Base-by-base conservation (phyloP, 192 early-diverging fungal genomes). In the Umbelopsis sp. region DNA sequence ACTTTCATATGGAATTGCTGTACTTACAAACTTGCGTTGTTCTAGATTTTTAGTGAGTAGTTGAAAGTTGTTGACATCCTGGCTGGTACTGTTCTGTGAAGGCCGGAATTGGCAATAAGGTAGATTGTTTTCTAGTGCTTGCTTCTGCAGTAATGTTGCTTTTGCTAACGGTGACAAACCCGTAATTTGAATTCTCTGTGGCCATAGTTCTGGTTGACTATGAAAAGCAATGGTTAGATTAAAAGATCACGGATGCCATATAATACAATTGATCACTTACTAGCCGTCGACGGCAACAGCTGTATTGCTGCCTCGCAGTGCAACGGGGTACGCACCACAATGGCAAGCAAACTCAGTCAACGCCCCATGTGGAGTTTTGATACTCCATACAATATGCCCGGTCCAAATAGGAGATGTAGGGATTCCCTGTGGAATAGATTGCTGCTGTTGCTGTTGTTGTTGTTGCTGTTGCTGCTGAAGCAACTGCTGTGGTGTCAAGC, bases 51-150 rank as follows among this genome's bases (percentile, higher is more conserved):
- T 68, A 2, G 69, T 29, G 6, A 81, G 53, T 5, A 77, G 21
- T 17, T 34, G 52, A 49, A 76, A 81, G 22, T 75, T 72, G 1
- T 53, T 76, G 44, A 74, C 68, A 56, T 81, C 75, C 31, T 76
- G 74, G 38, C 66, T 68, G 25, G 22, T 80, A 31, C 74, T 75
- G 9, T 62, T 59, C 44, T 22, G 25, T 12, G 74, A 47, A 20
- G 74, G 74, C n/a, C 71, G 62, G 59, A 81, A 76, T 34, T 81
- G 74, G 43, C 79, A 81, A 21, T 76, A 81, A 0, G 79, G 79
- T 29, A 81, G n/a, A 12, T 74, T 74, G 29, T 77, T 76, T 22
- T 74, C 71, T 2, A 72, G 45, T 12, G 79, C 74, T n/a, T 73
- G 66, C 41, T 70, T 38, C 38, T 76, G 74, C 25, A 81, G 34